Base-by-base conservation (phyloP, 805 yeast species). In the Monosporozyma aerobia region DNA sequence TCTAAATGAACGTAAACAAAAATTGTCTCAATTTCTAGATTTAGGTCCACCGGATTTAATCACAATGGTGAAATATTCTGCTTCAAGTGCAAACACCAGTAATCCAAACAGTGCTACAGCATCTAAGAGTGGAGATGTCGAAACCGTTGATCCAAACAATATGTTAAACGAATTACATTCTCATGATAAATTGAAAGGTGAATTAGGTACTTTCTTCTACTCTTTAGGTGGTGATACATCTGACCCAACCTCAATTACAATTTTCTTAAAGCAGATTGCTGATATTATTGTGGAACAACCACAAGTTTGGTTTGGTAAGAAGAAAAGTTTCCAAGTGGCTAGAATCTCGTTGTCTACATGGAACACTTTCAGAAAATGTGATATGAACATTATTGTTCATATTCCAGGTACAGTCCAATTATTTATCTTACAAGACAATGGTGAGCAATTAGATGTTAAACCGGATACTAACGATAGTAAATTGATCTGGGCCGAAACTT, bases 241-340 rank as follows among this genome's bases (percentile, higher is more conserved):
- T 25, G 83, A 81, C 60, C 79, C 88, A 14, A 87, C 94, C 1
- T 78, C 90, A 1, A 81, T 87, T 51, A 90, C 92, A 10, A 90
- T 90, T 1, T 81, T 82, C 53, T 69, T 86, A 53, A 86, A 85
- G 63, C 77, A 80, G 6, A 65, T 87, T 57, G 83, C 89, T 35
- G 85, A 79, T 51, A 72, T 82, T 39, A 81, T 87, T 32, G 67
- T 77, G 27, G 80, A 78, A 54, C 71, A 78, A 33, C 80, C 82
- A 5, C 95, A 87, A 65, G 71, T 78, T 46, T 87, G 95, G 95
- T 87, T 85, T 70, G 90, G 90, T 13, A 87, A 82, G 63, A 77
- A 75, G 56, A 85, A 79, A 61, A 76, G 76, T 54, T 86, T 81
- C 77, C 82, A 80, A 59, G 87, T 87, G 10, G 79, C 81, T n/a